phyloP scores from a whole-genome alignment of 148 eudicot species.

The Gaultheria prostrata region DNA sequence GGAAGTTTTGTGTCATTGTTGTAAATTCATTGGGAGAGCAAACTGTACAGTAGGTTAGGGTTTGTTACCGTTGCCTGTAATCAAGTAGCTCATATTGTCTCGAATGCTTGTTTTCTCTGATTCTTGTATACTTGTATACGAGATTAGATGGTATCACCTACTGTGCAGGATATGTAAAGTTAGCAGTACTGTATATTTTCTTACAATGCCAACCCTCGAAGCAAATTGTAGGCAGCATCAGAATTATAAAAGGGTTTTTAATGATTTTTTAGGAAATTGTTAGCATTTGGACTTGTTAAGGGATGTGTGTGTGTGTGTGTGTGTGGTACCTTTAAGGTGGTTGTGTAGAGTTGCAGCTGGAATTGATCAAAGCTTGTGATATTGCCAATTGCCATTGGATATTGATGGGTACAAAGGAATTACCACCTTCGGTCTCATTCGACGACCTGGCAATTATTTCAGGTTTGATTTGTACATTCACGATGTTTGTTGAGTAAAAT shows the following conservation, averaged over 20 bases:
- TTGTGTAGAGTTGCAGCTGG: not conserved
- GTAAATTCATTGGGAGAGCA: constrained; percentile 62
- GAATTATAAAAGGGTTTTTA: constrained; percentile 10
- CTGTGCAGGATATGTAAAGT: constrained; percentile 49
- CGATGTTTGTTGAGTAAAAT: not conserved
- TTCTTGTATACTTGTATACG: constrained; percentile 57
- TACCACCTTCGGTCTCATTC: not conserved
- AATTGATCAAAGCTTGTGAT: not conserved
- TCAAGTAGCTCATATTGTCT: constrained; percentile 31
- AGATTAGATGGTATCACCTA: constrained; percentile 41
- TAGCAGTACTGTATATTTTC: constrained; percentile 48
- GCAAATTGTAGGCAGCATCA: constrained; percentile 25
- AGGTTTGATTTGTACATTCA: not conserved
- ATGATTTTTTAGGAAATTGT: constrained; percentile 2
- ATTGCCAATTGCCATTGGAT: not conserved
- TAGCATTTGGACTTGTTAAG: not conserved
- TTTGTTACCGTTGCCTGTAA: constrained; percentile 36
- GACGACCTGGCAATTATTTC: not conserved
- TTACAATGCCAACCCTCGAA: constrained; percentile 25
- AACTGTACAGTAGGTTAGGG: constrained; percentile 62
- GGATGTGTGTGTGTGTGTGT: not conserved
- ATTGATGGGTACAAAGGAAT: not conserved
- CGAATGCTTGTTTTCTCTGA: constrained; percentile 26
- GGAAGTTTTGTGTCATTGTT: constrained; percentile 57
- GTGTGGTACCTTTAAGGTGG: not conserved